A percentile compares a stretch with the other conserved stretches of the same genome.
Evolutionary conservation across 768 basidiomycete species (phyloP).

Genomic region (Russula brevipes): DNA sequence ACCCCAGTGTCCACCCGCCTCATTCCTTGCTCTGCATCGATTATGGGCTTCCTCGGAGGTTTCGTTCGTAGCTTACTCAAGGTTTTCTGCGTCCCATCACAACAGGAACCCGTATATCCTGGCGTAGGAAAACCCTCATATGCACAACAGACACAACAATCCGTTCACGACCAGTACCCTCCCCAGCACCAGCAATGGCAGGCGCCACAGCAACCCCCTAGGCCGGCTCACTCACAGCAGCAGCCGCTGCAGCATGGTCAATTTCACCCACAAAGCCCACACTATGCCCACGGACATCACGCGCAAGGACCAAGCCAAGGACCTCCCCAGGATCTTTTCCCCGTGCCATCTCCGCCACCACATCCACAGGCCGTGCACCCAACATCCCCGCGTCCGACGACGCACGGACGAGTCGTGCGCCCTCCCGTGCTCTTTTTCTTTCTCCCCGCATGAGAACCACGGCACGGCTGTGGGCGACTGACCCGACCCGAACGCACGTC

Average conservation of each 20-base stretch:
- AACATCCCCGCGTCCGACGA: background rate
- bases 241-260: constrained; percentile 16
- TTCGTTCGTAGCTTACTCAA: constrained; percentile 9
- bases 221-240: background rate
- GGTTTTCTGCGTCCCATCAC: constrained; percentile 1
- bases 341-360: background rate
- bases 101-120: background rate
- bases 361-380: background rate
- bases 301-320: background rate
- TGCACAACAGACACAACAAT: constrained; percentile 21
- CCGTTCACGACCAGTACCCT: background rate
- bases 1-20: too few species aligned
- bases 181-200: constrained; percentile 13
- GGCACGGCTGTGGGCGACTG: background rate
- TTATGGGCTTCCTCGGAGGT: constrained; percentile 11
- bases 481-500: background rate
- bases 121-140: constrained; percentile 2
- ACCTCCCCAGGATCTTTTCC: too few species aligned
- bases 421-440: constrained; percentile 13
- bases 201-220: constrained; percentile 20
- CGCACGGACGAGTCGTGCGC: constrained; percentile 22
- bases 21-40: background rate
- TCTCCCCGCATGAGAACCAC: background rate
- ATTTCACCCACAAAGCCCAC: constrained; percentile 26
- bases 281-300: constrained; percentile 26